These are phyloP conservation scores for Lasiodiplodia sp. DNA, from an alignment of 2,329 filamentous ascomycete genomes.

Conservation along the genomic window DNA sequence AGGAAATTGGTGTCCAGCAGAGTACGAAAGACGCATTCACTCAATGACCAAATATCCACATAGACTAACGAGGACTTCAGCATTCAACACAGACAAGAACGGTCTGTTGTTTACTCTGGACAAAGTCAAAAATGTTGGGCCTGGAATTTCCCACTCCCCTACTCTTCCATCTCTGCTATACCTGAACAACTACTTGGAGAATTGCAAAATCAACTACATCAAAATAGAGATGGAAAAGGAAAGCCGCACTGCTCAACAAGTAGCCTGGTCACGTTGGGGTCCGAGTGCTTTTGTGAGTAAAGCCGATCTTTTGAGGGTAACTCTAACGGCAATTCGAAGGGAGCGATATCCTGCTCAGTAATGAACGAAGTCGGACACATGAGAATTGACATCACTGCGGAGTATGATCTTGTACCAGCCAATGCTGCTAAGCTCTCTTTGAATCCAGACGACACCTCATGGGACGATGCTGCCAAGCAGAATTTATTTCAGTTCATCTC, in stretches of 20 bases:
- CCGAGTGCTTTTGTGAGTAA: neutral
- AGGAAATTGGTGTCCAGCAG: neutral
- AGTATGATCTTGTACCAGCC: neutral
- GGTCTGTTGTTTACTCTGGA: neutral
- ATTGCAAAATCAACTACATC: neutral
- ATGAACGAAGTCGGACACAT: neutral
- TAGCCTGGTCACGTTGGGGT: neutral
- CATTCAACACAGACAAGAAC: constrained; percentile 2
- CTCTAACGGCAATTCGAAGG: neutral
- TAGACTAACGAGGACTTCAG: neutral
- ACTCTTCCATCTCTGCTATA: neutral
- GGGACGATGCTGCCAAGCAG: neutral
- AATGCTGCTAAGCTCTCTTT: neutral
- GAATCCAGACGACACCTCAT: neutral
- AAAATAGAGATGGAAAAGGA: constrained; percentile 1
- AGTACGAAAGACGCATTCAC: neutral
- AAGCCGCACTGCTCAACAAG: neutral
- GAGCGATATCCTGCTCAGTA: neutral
- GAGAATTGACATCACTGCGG: neutral
- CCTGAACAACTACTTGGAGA: neutral
- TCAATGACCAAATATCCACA: no score
- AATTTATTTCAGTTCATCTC: neutral
- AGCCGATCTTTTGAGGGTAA: no score
- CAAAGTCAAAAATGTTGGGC: neutral
- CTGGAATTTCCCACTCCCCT: neutral